Evolutionary conservation across 441 rosid genomes (phyloP), one percentile per base, ranked within the genome.

Genomic region (Oxalis stricta): DNA sequence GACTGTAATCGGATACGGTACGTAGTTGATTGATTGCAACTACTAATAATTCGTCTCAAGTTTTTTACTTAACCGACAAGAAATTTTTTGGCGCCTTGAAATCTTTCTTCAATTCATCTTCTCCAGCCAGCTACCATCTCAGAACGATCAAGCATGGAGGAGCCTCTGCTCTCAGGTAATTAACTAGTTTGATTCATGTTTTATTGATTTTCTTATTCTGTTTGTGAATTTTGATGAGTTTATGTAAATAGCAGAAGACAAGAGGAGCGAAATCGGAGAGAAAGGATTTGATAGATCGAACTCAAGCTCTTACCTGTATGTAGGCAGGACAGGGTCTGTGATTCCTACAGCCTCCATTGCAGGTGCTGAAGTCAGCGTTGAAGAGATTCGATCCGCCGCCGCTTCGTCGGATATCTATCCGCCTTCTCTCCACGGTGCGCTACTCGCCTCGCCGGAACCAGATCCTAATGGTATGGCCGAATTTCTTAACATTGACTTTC

Each of bases 351-450:
- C 83, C 40, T 68, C 74, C 1, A 62, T 74, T 70, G 78, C 71
- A 38, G 89, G 84, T 48, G 63, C 79, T 28, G 87, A 77, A 34
- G 82, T 89, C 41, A 84, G 94, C 67, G 76, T 77, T 20, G 84
- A 76, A 1, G 97, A 89, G 62, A 69, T 89, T 53, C 94, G 95
- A 20, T 71, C 94, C 5, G 94, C 94, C 2, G 63, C 75, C 2
- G 61, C 77, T 41, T 58, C 41, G 26, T 69, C 92, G 18, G 71
- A 65, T 50, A 52, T 26, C 43, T 84, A 82, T 50, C 92, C 88
- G 33, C 82, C 95, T 0, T 57, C 85, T 21, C 60, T 82, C 43
- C 87, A 88, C 49, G 84, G 85, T 21, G 77, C 91, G 13, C 59
- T 88, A 66, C 4, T 84, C 56, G 65, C 63, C 23, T 61, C 86